Conservation (phyloP, 169 alveolate genomes). For the Eimeria praecox region DNA sequence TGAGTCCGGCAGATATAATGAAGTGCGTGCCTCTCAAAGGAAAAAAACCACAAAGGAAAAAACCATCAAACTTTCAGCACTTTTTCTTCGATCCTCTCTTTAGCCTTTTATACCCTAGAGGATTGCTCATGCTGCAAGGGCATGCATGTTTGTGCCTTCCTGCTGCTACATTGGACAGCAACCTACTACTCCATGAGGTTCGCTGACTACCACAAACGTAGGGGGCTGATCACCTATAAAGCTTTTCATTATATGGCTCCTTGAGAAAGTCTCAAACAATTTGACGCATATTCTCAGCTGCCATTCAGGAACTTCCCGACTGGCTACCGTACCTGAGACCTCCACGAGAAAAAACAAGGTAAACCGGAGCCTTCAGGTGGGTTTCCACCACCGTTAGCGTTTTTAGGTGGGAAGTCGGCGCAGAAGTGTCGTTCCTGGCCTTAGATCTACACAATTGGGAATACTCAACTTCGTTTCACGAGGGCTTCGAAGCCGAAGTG, state of each 20-base stretch:
- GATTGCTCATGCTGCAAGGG: background rate
- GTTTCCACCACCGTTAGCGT: background rate
- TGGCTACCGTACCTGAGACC: too few species aligned
- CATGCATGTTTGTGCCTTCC: background rate
- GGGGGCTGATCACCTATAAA: background rate
- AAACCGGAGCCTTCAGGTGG: background rate
- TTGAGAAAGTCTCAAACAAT: background rate
- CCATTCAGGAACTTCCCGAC: background rate
- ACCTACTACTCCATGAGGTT: background rate
- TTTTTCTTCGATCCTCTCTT: background rate
- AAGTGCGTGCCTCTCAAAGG: background rate
- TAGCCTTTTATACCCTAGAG: background rate
- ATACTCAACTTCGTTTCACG: background rate
- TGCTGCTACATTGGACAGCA: background rate
- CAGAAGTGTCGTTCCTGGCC: background rate
- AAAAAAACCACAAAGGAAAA: too few species aligned
- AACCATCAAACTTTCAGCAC: background rate
- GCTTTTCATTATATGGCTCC: background rate
- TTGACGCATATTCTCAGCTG: background rate
- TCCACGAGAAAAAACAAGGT: background rate
- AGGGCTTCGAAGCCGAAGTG: background rate
- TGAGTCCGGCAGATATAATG: background rate
- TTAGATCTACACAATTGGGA: background rate
- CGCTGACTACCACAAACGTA: background rate
- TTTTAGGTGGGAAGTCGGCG: background rate